Percentiles rank a stretch among this genome's conserved stretches.
phyloP scores from a whole-genome alignment of 139 green algal species.

The Coelastrella sp. region DNA sequence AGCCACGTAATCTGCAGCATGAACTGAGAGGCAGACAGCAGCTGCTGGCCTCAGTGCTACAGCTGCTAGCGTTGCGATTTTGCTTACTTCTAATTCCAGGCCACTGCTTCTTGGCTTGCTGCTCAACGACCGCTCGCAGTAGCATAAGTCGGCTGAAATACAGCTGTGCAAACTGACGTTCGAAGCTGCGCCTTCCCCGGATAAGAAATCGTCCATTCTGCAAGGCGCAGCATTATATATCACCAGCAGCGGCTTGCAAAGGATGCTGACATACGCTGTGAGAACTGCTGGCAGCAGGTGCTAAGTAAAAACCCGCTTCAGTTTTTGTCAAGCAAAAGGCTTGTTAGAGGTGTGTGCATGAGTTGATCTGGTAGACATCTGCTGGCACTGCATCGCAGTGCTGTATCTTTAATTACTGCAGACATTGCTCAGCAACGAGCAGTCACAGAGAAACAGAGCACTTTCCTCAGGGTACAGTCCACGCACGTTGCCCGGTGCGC shows the following conservation, averaged over 20 bases:
- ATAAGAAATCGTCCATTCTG: slow-evolving; percentile 62
- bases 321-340: not conserved
- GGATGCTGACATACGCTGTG: not conserved
- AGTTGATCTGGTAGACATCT: no score
- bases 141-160: slow-evolving; percentile 90
- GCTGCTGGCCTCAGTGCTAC: no score
- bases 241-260: slow-evolving; percentile 4
- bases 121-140: slow-evolving; percentile 65
- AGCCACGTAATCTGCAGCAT: no score
- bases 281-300: not conserved
- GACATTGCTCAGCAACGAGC: no score
- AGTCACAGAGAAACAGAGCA: no score
- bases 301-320: not conserved
- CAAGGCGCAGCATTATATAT: not conserved
- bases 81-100: slow-evolving; percentile 68
- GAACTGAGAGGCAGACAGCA: not conserved
- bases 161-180: slow-evolving; percentile 93
- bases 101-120: slow-evolving; percentile 70
- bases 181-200: slow-evolving; percentile 64
- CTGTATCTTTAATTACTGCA: no score
- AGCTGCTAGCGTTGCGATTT: not conserved
- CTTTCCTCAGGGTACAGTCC: no score
- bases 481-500: not conserved
- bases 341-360: no score
- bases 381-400: no score